Base-by-base conservation (phyloP, 805 yeast genomes). In the Deakozyma indianensis region DNA sequence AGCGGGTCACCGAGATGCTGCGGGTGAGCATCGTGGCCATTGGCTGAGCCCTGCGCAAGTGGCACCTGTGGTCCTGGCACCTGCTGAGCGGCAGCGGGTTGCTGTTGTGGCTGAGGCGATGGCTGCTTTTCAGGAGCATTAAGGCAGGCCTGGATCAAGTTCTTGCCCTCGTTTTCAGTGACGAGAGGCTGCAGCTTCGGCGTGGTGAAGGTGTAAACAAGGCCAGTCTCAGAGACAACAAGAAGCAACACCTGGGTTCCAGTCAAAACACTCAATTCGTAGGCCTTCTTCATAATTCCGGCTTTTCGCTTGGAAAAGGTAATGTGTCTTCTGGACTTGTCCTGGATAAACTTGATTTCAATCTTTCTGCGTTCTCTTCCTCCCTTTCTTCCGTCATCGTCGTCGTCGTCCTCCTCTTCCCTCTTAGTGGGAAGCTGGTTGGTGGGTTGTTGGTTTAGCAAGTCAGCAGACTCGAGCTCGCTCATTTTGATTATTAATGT, bases 241-340 rank as follows among this genome's bases (percentile, higher is more conserved):
- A 92, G 75, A 49, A 92, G 70, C 52, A 92, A 73, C 23, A 92
- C 97, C 66, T 92, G 98, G 25, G 98, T 92, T 47, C 98, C 98
- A 14, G 98, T 92, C 56, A 92, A 74, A 45, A 92, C 97, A 20
- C 95, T 83, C 52, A 92, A 73, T 64, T 92, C 98, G 67, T 90
- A 92, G n/a, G 98, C 98, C 69, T 92, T 92, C 69, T 92, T 92
- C 98, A 92, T 92, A 59, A 92, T 90, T 56, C 98, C 98, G 41
- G 96, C 97, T 67, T 90, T 90, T 67, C 98, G 83, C 69, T 92
- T 92, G 45, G 96, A 86, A 59, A 92, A 92, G 24, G 98, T 92
- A 56, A 92, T 94, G 67, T 92, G 98, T 60, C 98, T 84, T 64
- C 98, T 79, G 20, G 95, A 85, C 68, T 92, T 92, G 66, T 92